Percentiles rank a stretch among this genome's conserved stretches.
Evolutionary conservation across 306 rosid species (phyloP).

Genomic region (Delonix regia): DNA sequence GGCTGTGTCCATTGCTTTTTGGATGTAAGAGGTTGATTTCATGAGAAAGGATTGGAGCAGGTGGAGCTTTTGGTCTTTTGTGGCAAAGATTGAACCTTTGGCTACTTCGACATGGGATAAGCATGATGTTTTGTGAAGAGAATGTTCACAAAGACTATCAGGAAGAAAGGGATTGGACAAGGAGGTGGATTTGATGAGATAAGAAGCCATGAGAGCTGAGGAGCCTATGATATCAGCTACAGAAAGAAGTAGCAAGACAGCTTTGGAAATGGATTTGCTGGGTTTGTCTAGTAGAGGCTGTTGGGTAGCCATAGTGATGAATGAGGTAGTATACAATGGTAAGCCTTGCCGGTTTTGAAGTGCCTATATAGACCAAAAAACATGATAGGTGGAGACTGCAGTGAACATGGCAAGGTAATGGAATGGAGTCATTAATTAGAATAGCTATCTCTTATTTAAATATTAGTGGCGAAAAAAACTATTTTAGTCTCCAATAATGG

Average conservation of each 20-base stretch:
- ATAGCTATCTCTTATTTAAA: too few species aligned
- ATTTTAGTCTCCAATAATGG: too few species aligned
- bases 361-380: too few species aligned
- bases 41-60: slow-evolving; percentile 35
- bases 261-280: slow-evolving; percentile 25
- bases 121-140: slow-evolving; percentile 49
- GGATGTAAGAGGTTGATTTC: slow-evolving; percentile 30
- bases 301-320: slow-evolving; percentile 48
- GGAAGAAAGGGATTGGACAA: background rate
- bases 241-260: slow-evolving; percentile 41
- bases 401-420: too few species aligned
- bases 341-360: too few species aligned
- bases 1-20: slow-evolving; percentile 24
- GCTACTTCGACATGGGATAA: slow-evolving; percentile 44
- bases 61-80: background rate
- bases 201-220: slow-evolving; percentile 43
- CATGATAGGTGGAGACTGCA: too few species aligned
- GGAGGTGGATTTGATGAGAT: slow-evolving; percentile 31
- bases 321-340: background rate
- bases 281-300: slow-evolving; percentile 48
- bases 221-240: slow-evolving; percentile 45
- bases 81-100: background rate
- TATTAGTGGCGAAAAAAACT: too few species aligned
- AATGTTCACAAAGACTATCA: slow-evolving; percentile 42
- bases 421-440: too few species aligned